Conservation (phyloP, 176 grass and related monocot species). For the Oryza brachyantha region DNA sequence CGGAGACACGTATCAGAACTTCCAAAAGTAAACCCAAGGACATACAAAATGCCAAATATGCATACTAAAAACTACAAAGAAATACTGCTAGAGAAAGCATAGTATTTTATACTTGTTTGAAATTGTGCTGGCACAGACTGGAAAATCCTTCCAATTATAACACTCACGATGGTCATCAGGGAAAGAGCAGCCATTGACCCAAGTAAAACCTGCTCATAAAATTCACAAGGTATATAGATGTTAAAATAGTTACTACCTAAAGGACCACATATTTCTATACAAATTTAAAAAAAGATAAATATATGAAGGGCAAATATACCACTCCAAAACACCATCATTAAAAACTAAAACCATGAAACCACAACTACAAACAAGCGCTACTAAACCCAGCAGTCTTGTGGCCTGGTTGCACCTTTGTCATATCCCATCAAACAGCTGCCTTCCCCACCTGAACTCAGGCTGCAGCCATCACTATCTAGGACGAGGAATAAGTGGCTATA, state of each 20-base stretch:
- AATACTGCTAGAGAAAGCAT: background rate
- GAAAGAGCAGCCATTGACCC: conserved; percentile 87
- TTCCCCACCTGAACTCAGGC: background rate
- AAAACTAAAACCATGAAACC: conserved; percentile 12
- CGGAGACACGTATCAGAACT: background rate
- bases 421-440: background rate
- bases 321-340: background rate
- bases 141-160: conserved; percentile 81
- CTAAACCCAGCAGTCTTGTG: too few species aligned
- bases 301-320: background rate
- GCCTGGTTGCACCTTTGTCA: background rate
- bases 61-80: background rate
- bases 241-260: background rate
- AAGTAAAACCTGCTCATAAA: conserved; percentile 67
- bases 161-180: conserved; percentile 83
- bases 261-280: too few species aligned
- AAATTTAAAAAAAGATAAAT: too few species aligned
- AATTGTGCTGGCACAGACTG: conserved; percentile 86
- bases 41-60: background rate
- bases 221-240: conserved; percentile 11
- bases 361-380: background rate
- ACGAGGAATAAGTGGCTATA: background rate
- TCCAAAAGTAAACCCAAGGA: background rate
- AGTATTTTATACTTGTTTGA: conserved; percentile 75
- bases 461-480: background rate